A percentile compares a stretch with the other conserved stretches of the same genome.
phyloP scores from a whole-genome alignment of 148 eudicot genomes.

The Persicaria maculosa region DNA sequence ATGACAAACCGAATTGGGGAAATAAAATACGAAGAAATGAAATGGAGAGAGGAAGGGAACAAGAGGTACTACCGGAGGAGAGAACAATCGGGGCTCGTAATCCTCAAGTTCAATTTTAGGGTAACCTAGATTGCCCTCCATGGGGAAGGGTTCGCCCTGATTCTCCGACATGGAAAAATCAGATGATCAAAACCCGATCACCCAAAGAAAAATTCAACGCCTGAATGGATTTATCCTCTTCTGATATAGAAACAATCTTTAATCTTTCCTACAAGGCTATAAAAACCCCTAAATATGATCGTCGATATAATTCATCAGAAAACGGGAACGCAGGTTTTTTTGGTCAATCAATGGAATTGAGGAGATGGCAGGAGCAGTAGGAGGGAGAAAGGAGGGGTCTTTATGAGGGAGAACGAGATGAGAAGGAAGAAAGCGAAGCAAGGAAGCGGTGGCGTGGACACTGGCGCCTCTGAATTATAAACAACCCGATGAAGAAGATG shows the following conservation, averaged over 20 bases:
- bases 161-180: slow-evolving; percentile 21
- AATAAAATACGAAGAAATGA: background rate
- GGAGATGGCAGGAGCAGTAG: background rate
- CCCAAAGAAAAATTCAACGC: background rate
- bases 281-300: background rate
- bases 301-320: background rate
- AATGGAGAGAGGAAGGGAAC: background rate
- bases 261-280: background rate
- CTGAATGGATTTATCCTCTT: background rate
- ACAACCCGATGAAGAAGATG: too few species aligned
- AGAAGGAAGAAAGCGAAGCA: background rate
- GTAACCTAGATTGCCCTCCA: slow-evolving; percentile 23
- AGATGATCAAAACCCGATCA: slow-evolving; percentile 7
- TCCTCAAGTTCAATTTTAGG: slow-evolving; percentile 42
- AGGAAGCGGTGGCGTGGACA: background rate
- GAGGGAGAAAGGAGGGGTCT: background rate
- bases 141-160: slow-evolving; percentile 11
- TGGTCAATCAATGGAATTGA: background rate
- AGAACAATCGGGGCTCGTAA: slow-evolving; percentile 32
- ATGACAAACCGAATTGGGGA: background rate
- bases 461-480: background rate
- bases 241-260: background rate
- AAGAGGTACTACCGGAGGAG: slow-evolving; percentile 26
- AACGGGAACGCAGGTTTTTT: background rate
- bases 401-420: background rate